Evolutionary conservation across 345 rosid genomes (phyloP), one percentile per base, ranked within the genome.

Genomic region (Salix viminalis): DNA sequence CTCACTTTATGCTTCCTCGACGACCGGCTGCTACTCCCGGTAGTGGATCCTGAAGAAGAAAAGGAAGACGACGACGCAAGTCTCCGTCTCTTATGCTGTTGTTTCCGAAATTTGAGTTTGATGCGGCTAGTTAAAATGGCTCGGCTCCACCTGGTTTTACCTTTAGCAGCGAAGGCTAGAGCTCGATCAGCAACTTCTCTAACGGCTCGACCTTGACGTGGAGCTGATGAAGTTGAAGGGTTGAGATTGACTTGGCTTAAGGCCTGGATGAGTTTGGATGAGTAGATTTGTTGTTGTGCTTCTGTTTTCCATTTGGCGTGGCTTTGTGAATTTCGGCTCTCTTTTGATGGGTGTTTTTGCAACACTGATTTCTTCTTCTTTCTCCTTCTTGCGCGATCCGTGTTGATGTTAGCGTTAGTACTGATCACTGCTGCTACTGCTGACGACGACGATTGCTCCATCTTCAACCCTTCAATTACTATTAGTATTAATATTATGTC

Each of bases 71-170:
- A 80, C 10, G 80, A 62, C 21, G 79, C 74, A 23, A 71, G 83
- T 77, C 84, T 83, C 74, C 79, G 92, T 76, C 87, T 87, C 83
- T 86, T 58, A 58, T 58, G 88, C 84, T 73, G 87, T 67, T 78
- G 79, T 79, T 91, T 96, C 74, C 94, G 84, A 80, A 93, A 94
- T 85, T 91, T 96, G 58, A 94, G 85, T 81, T 90, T 96, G 28
- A 94, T 82, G 76, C 94, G 86, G 54, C 79, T 88, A 0, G 92
- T 87, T 74, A 96, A 79, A 62, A 96, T 91, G 56, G 99, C 98
- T 67, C 97, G 88, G 80, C 99, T 96, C 99, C 99, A 96, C 21
- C 94, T 79, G 10, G 91, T 88, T 80, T 83, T 86, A 18, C 99
- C 97, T 76, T 90, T 94, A 0, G 97, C 99, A 5, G 97, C 90